Evolutionary conservation across 2,329 filamentous ascomycete species (phyloP), one percentile per base, ranked within the genome.

Genomic region (Aureobasidium melanogenum): DNA sequence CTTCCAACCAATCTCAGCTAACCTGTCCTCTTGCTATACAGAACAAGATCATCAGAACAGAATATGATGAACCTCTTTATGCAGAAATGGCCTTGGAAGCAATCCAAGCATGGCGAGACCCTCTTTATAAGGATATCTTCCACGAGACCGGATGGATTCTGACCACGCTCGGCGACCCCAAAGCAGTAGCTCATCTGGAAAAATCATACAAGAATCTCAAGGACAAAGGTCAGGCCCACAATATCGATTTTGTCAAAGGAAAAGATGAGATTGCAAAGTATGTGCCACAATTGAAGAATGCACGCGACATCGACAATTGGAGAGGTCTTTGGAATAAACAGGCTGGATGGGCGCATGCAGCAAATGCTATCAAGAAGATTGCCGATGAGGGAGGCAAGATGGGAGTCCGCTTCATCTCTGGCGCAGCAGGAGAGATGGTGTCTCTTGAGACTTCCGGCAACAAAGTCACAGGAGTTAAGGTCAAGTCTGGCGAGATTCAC

Each of bases 271-370:
- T 65, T 17, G 55, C 62, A 6, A 56, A 55, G 26, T 61, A 63
- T n/a, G 64, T 65, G 10, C 64, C 12, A 74, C 72, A 0, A 71
- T 74, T 3, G 74, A 77, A 36, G 74, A 78, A n/a, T 82, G 82
- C 63, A 71, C 73, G 24, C 70, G 68, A 17, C 79, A 80, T 83
- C 47, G 72, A 76, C 0, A 73, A 74, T 8, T 82, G 81, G 80
- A 77, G 76, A 64, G 80, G 80, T 14, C 80, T 77, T 64, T 75
- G 74, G 62, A 78, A 77, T 62, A 65, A 69, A 28, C 65, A 68
- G 24, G 73, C 79, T 3, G 82, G 81, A 9, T 84, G 81, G 80
- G 79, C 82, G 1, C 78, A 79, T 65, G 80, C 82, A 3, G 72
- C 75, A 17, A 79, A 79, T 36, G 79, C 79, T 0, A 69, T 84